Base-by-base conservation (phyloP, 371 early-diverging fungal genomes). In the Sporodiniella umbellata region DNA sequence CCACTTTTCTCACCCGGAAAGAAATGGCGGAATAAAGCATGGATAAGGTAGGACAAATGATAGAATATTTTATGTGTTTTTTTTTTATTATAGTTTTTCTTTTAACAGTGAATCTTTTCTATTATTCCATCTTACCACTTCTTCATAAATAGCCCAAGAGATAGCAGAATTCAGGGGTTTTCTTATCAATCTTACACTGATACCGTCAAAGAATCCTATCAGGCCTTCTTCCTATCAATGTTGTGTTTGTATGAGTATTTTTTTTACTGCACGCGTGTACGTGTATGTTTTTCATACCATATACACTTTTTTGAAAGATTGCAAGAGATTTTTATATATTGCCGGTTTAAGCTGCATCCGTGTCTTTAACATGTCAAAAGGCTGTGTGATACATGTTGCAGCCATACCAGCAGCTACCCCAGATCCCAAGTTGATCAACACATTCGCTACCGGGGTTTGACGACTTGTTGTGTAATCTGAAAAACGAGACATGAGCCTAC, bases 121-220 rank as follows among this genome's bases (percentile, higher is more conserved):
- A 33, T 37, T 40, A 17, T 68, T 46, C 71, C 71, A 78, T 40
- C 82, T 75, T 19, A 85, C 72, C 3, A 85, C 64, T 54, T 89
- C 90, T 60, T 97, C 98, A 54, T 95, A 97, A 11, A 96, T 73
- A 1, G 95, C 89, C 92, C 95, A 97, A 8, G 93, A 84, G 37
- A 97, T 89, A 17, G 94, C 94, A 4, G 96, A 90, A 51, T 88
- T 89, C 10, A 93, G 58, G 18, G 92, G 83, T 67, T 97, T 97
- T 42, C 96, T 78, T 30, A 92, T 61, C 21, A 94, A 70, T 44
- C 98, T 81, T 30, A 96, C 86, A 12, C 84, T 72, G 28, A 93
- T 80, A 2, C 98, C 98, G 37, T 88, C 80, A 73, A 94, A 90
- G 54, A 94, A 90, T 2, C 93, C 92, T 15, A 65, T 54, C 0